phyloP scores from a whole-genome alignment of 768 basidiomycete genomes.

The Trametes sanguinea region DNA sequence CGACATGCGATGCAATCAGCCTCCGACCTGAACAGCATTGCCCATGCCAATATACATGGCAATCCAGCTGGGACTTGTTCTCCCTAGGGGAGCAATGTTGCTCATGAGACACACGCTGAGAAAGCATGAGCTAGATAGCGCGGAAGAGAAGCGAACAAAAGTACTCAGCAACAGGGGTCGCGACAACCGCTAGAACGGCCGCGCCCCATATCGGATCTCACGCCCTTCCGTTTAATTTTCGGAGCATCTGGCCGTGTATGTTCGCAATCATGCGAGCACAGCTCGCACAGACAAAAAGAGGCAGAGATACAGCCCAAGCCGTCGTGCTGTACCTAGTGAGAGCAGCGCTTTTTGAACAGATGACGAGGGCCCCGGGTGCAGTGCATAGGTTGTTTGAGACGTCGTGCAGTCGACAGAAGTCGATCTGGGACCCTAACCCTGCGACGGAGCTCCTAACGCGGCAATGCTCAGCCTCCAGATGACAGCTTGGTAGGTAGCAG shows the following conservation, averaged over 20 bases:
- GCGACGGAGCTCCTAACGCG: too few relatives aligned
- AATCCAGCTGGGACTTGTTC: background rate
- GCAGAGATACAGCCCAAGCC: background rate
- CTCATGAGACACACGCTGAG: background rate
- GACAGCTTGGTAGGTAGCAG: too few relatives aligned
- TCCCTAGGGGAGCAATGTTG: background rate
- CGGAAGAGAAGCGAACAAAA: background rate
- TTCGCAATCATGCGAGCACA: too few relatives aligned
- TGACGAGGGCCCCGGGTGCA: too few relatives aligned
- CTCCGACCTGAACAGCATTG: background rate
- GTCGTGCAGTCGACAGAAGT: too few relatives aligned
- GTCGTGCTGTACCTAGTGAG: background rate
- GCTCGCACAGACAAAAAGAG: background rate
- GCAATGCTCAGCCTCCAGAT: too few relatives aligned
- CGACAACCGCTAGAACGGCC: slow-evolving; percentile 12
- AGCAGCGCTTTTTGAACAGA: too few relatives aligned
- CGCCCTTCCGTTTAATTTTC: background rate
- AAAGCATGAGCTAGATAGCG: background rate
- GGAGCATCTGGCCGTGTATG: too few relatives aligned
- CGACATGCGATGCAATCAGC: background rate
- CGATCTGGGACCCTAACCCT: too few relatives aligned
- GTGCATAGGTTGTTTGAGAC: too few relatives aligned
- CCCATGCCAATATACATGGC: background rate
- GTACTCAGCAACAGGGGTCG: slow-evolving; percentile 1
- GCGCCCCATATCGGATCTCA: slow-evolving; percentile 3